Evolutionary conservation across 148 eudicot genomes (phyloP), one percentile per base, ranked within the genome.

Genomic region (Oxyria digyna): DNA sequence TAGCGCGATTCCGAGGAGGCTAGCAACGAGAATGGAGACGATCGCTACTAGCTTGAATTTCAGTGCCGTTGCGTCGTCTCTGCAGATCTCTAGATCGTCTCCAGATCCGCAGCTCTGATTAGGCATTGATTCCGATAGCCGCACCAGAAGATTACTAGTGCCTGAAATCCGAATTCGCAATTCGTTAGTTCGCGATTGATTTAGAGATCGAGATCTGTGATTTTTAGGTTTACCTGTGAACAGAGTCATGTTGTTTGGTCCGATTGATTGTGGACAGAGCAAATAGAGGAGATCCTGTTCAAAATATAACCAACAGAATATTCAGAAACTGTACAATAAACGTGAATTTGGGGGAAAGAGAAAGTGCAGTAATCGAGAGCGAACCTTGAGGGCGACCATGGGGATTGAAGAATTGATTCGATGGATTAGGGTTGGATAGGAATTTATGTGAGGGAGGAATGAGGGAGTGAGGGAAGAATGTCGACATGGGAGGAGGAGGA

Each of bases 1-100:
- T 2, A 82, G 81, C 24, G 82, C 72, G 27, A 87, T 78, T 37
- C 91, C 91, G 31, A 71, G 69, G 0, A 83, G 69, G 7, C 91
- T 87, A 0, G 86, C 76, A 0, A 73, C 9, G 38, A 87, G 85
- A 72, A 87, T 87, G 24, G 80, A 64, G 1, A 73, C 85, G 26
- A 87, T 87, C 6, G 88, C 88, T 20, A 79, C 77, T 43, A 87
- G 67, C 32, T 87, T 87, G 23, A 87, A 84, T 42, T 69, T 41
- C 42, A 87, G 76, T 42, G 88, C 88, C 6, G 59, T 55, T 3
- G 83, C 62, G 15, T 81, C 82, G 35, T 85, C 82, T 4, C 84
- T 81, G 72, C 89, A 87, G 0, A 70, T 43, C n/a, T 55, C 82
- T 3, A 7, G 6, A 8, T 65, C 23, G 0, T 49, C 78, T 12